phyloP scores from a whole-genome alignment of 73 alveolate species.

The Tetrahymena elliotti region DNA sequence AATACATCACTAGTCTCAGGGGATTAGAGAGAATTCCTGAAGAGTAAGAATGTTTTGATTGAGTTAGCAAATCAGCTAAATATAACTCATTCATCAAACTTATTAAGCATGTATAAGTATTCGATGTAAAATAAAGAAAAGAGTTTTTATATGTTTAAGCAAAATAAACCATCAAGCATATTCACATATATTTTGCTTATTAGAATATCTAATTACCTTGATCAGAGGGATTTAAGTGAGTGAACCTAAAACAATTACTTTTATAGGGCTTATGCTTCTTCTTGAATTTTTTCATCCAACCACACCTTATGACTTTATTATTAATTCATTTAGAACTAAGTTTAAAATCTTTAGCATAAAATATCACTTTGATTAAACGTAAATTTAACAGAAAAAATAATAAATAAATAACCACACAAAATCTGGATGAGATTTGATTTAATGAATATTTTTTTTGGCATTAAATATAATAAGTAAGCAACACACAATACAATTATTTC shows the following conservation, averaged over 20 bases:
- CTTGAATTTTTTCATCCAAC: not conserved
- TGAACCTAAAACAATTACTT: not conserved
- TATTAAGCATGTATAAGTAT: too few species aligned
- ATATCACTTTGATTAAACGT: not conserved
- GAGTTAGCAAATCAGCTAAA: not conserved
- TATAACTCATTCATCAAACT: not conserved
- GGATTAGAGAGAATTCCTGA: not conserved
- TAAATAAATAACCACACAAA: not conserved
- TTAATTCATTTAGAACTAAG: too few species aligned
- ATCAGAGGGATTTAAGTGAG: not conserved
- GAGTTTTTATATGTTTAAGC: not conserved
- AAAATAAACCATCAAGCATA: not conserved
- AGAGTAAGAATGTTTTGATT: not conserved
- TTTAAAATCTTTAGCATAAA: not conserved
- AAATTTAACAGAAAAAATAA: not conserved
- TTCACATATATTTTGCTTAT: not conserved
- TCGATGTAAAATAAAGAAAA: not conserved
- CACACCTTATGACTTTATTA: too few species aligned
- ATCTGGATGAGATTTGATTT: not conserved
- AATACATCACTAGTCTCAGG: not conserved
- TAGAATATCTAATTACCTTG: not conserved
- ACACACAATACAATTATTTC: not conserved
- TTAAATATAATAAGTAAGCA: too few species aligned
- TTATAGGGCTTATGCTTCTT: not conserved
- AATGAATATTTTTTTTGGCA: not conserved